Conservation (phyloP, 495 filamentous ascomycete genomes). For the Staphylotrichum longicolle region DNA sequence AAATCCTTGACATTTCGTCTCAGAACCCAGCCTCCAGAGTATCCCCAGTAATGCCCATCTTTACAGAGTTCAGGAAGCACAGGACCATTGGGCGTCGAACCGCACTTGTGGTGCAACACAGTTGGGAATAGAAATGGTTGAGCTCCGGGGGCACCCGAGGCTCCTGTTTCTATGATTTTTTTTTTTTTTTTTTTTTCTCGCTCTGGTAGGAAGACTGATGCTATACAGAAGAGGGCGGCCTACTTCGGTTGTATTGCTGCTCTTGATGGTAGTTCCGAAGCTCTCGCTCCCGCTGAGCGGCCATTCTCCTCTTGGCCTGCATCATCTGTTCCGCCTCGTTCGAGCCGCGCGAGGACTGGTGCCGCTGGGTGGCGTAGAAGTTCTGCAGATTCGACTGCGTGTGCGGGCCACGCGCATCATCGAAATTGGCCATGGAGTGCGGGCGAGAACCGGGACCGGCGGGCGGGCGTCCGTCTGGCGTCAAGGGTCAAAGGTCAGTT, state of each 20-base stretch:
- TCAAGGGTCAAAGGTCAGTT: conserved; percentile 27
- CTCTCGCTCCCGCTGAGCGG: conserved; percentile 97
- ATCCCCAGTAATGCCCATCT: conserved; percentile 11
- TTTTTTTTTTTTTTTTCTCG: conserved; percentile 36
- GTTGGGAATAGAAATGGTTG: conserved; percentile 24
- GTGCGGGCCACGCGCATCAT: conserved; percentile 62
- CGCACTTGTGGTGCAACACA: conserved; percentile 43
- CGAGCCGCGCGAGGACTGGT: conserved; percentile 74
- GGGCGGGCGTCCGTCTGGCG: conserved; percentile 43
- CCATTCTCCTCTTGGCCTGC: conserved; percentile 98
- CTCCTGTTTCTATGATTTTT: conserved; percentile 36
- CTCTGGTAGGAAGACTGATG: conserved; percentile 54
- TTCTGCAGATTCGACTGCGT: conserved; percentile 81
- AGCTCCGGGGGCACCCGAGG: conserved; percentile 30
- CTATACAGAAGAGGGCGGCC: conserved; percentile 62
- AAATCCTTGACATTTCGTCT: conserved; percentile 22
- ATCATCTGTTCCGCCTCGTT: conserved; percentile 98
- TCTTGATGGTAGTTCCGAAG: conserved; percentile 99
- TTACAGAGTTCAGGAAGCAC: conserved; percentile 37
- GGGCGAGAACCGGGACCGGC: conserved; percentile 56
- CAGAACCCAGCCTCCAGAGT: conserved; percentile 13
- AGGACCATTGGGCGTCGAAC: conserved; percentile 42
- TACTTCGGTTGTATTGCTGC: conserved; percentile 99
- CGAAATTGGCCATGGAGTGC: conserved; percentile 84
- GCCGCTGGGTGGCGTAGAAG: conserved; percentile 91